Percentiles rank a stretch among this genome's conserved stretches.
These are phyloP conservation scores for Paramecium pentaurelia DNA, from an alignment of 73 alveolate genomes.

Conservation along the genomic window DNA sequence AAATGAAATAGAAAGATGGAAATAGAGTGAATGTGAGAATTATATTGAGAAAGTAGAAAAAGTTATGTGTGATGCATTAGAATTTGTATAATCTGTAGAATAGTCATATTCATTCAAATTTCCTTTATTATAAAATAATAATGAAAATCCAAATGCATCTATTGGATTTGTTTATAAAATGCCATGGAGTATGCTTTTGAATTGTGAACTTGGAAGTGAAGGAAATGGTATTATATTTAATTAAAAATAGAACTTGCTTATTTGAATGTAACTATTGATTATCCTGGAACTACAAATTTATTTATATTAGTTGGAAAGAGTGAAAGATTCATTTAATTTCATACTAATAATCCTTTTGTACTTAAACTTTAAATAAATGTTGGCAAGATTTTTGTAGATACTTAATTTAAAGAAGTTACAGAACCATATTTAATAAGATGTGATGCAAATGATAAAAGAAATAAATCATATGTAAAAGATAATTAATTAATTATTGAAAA, in stretches of 20 bases:
- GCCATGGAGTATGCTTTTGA: conserved; percentile 37
- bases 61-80: conserved; percentile 45
- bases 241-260: not conserved
- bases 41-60: conserved; percentile 44
- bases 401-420: not conserved
- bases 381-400: conserved; percentile 1
- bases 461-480: not conserved
- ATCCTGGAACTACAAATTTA: conserved; percentile 29
- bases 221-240: not conserved
- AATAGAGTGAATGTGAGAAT: conserved; percentile 29
- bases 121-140: conserved; percentile 15
- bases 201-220: not conserved
- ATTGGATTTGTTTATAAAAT: conserved; percentile 7
- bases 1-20: conserved; percentile 36
- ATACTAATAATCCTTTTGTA: not conserved
- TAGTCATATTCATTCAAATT: not conserved
- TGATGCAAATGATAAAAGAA: conserved; percentile 27
- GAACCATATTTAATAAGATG: conserved; percentile 43
- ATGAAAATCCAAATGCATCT: conserved; percentile 44
- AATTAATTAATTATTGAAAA: not conserved
- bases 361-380: not conserved
- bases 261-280: conserved; percentile 6
- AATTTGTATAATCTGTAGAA: conserved; percentile 37
- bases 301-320: conserved; percentile 1
- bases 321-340: not conserved